These are phyloP conservation scores for Monosporascus sp. DNA, from an alignment of 2,329 filamentous ascomycete species.

Conservation along the genomic window DNA sequence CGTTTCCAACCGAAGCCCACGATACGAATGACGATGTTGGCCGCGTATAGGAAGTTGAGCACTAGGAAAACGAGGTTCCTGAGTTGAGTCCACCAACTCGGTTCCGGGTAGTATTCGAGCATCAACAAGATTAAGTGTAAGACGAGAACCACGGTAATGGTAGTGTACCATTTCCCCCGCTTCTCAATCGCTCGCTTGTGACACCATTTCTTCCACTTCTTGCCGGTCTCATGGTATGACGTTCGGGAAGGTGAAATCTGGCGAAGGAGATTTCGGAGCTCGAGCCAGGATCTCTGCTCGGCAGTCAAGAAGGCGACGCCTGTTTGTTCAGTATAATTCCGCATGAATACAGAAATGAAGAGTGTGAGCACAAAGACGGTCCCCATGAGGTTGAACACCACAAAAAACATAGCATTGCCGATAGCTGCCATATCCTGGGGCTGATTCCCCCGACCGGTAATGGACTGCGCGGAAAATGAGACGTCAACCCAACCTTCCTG, in stretches of 20 bases:
- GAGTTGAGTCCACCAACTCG: slow-evolving; percentile 60
- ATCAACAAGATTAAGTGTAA: slow-evolving; percentile 79
- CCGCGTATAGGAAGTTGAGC: slow-evolving; percentile 76
- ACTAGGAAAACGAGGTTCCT: slow-evolving; percentile 74
- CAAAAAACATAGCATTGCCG: slow-evolving; percentile 89
- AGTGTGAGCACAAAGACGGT: slow-evolving; percentile 95
- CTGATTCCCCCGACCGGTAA: slow-evolving; percentile 71
- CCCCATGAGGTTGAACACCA: slow-evolving; percentile 91
- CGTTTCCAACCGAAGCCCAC: slow-evolving; percentile 86
- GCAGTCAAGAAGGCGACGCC: slow-evolving; percentile 93
- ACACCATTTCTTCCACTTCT: slow-evolving; percentile 85
- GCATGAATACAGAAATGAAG: slow-evolving; percentile 99
- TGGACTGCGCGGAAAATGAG: slow-evolving; percentile 77
- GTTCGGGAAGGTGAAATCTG: slow-evolving; percentile 94
- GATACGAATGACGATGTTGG: slow-evolving; percentile 78
- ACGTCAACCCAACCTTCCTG: slow-evolving; percentile 97
- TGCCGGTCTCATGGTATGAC: slow-evolving; percentile 71
- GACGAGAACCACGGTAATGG: slow-evolving; percentile 72
- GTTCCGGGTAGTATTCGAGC: slow-evolving; percentile 78
- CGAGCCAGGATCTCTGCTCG: slow-evolving; percentile 94
- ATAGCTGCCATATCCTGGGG: slow-evolving; percentile 63
- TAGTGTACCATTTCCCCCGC: slow-evolving; percentile 82
- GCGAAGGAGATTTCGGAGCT: slow-evolving; percentile 82
- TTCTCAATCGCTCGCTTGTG: slow-evolving; percentile 93
- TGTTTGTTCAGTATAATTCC: slow-evolving; percentile 98